These are phyloP conservation scores for Trypanosoma grayi DNA, from an alignment of 208 protist genomes.

Conservation along the genomic window DNA sequence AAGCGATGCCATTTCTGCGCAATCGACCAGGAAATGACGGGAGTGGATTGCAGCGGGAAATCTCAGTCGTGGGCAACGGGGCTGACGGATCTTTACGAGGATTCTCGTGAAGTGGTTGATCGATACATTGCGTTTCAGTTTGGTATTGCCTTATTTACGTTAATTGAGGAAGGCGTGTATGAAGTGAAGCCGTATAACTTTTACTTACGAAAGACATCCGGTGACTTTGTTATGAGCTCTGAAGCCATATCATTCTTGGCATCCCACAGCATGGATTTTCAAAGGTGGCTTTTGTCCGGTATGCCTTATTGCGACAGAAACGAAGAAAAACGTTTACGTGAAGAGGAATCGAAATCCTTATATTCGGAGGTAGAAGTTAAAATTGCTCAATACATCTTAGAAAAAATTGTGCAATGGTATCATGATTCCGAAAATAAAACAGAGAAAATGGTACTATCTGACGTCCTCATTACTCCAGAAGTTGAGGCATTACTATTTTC, in stretches of 20 bases:
- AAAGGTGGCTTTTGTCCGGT: slow-evolving; percentile 53
- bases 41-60: slow-evolving; percentile 34
- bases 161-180: slow-evolving; percentile 29
- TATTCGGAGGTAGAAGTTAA: slow-evolving; percentile 9
- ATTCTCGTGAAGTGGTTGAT: slow-evolving; percentile 36
- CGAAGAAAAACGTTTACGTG: slow-evolving; percentile 23
- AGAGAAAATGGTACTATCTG: neutral
- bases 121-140: slow-evolving; percentile 77
- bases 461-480: slow-evolving; percentile 14
- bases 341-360: neutral
- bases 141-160: slow-evolving; percentile 63
- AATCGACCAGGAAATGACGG: slow-evolving; percentile 85
- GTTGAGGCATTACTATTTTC: slow-evolving; percentile 7
- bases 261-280: slow-evolving; percentile 54
- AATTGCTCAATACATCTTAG: slow-evolving; percentile 17
- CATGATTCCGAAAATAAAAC: neutral
- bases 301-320: slow-evolving; percentile 43
- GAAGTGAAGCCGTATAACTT: slow-evolving; percentile 82
- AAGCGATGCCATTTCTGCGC: slow-evolving; percentile 60
- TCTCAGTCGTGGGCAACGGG: slow-evolving; percentile 20
- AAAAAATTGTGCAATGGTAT: slow-evolving; percentile 31
- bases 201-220: slow-evolving; percentile 43
- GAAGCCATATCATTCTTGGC: slow-evolving; percentile 45
- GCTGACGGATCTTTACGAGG: slow-evolving; percentile 40
- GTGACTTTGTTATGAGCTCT: slow-evolving; percentile 36